These are phyloP conservation scores for Dendrostoma leiphaemia DNA, from an alignment of 2,329 filamentous ascomycete species.

Conservation along the genomic window DNA sequence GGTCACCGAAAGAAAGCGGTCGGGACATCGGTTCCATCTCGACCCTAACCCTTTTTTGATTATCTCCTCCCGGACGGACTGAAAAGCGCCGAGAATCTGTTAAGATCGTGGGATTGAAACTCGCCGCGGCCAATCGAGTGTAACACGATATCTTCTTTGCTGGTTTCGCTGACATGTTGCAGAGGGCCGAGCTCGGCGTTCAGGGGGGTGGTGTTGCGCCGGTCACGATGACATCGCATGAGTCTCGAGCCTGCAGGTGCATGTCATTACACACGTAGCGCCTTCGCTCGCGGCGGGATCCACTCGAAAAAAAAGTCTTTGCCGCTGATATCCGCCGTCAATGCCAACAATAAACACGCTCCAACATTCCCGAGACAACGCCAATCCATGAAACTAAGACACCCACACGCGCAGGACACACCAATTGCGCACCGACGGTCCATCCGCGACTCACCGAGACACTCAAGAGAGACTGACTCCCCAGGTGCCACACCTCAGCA, in stretches of 20 bases:
- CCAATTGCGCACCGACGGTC: neutral
- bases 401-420: too few species aligned
- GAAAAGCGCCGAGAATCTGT: neutral
- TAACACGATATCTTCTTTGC: neutral
- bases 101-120: neutral
- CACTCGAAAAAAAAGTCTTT: neutral
- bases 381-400: too few species aligned
- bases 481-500: constrained; percentile 1
- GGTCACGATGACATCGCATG: constrained; percentile 2
- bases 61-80: neutral
- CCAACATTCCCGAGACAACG: neutral
- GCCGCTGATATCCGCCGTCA: constrained; percentile 9
- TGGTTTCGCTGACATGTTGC: neutral
- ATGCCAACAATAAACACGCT: neutral
- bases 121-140: neutral
- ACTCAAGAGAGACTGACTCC: neutral
- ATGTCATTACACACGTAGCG: too few species aligned
- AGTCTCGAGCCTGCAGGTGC: neutral
- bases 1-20: too few species aligned
- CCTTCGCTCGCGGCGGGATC: neutral
- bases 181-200: neutral
- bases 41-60: neutral
- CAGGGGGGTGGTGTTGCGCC: neutral
- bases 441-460: too few species aligned
- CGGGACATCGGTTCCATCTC: too few species aligned